phyloP scores from a whole-genome alignment of 2,329 filamentous ascomycete species.

The Exophiala alcalophila region DNA sequence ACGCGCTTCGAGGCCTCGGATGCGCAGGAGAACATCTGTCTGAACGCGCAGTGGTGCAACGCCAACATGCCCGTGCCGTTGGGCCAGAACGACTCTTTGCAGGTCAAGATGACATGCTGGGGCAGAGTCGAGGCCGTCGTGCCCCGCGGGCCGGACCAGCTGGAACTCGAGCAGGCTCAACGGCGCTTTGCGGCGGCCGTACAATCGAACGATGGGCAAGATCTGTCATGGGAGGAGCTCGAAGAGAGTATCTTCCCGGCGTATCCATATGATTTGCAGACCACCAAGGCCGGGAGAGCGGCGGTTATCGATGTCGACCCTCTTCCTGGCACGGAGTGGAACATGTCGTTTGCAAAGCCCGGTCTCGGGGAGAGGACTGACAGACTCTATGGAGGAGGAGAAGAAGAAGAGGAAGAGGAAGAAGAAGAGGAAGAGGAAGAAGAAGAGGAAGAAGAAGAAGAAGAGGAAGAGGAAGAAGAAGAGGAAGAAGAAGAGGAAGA shows the following conservation, averaged over 20 bases:
- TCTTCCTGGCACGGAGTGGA: conserved; percentile 20
- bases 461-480: no score
- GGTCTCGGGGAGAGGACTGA: background rate
- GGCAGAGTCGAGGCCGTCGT: conserved; percentile 24
- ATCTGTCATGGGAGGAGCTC: conserved; percentile 9
- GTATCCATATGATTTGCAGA: conserved; percentile 16
- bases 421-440: no score
- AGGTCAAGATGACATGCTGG: conserved; percentile 29
- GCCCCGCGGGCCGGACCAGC: conserved; percentile 10
- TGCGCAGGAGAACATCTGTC: conserved; percentile 11
- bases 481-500: no score
- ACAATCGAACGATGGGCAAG: no score
- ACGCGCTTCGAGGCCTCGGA: conserved; percentile 2
- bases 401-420: background rate
- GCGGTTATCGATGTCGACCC: conserved; percentile 2
- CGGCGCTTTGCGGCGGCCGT: background rate
- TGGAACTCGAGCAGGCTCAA: conserved; percentile 9
- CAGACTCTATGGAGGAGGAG: background rate
- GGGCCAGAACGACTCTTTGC: conserved; percentile 1
- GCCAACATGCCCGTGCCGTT: background rate
- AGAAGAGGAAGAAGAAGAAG: no score
- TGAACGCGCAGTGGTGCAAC: conserved; percentile 14
- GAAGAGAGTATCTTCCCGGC: conserved; percentile 12
- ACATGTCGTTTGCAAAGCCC: conserved; percentile 2
- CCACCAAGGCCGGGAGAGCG: conserved; percentile 6